Evolutionary conservation across 2,329 filamentous ascomycete species (phyloP).

Genomic region (Alternaria atra): DNA sequence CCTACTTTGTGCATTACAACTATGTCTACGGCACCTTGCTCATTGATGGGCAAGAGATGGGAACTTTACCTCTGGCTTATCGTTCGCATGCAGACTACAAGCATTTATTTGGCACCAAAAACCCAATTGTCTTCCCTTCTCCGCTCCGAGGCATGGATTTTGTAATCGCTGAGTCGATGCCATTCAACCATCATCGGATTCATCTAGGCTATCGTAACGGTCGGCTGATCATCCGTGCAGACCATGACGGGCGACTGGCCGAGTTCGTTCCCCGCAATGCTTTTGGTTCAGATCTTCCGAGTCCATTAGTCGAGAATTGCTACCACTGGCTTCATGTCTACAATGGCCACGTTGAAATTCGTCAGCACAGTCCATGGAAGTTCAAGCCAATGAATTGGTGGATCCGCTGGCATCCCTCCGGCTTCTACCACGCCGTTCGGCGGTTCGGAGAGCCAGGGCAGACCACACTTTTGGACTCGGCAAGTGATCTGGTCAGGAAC

Average conservation of each 20-base stretch:
- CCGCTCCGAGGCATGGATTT: slow-evolving; percentile 62
- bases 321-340: slow-evolving; percentile 68
- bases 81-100: slow-evolving; percentile 55
- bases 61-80: slow-evolving; percentile 64
- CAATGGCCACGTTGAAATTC: slow-evolving; percentile 61
- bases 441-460: slow-evolving; percentile 28
- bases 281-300: slow-evolving; percentile 55
- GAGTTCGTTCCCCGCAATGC: slow-evolving; percentile 48
- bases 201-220: slow-evolving; percentile 63
- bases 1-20: slow-evolving; percentile 53
- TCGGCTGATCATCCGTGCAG: slow-evolving; percentile 57
- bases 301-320: slow-evolving; percentile 60
- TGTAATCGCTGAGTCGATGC: slow-evolving; percentile 42
- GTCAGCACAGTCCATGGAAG: slow-evolving; percentile 57
- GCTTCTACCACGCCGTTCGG: slow-evolving; percentile 14
- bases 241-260: slow-evolving; percentile 29
- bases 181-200: slow-evolving; percentile 54
- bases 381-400: slow-evolving; percentile 52
- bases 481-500: slow-evolving; percentile 51
- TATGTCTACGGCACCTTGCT: slow-evolving; percentile 60
- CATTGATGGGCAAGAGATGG: slow-evolving; percentile 59
- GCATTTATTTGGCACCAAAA: slow-evolving; percentile 64
- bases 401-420: slow-evolving; percentile 42
- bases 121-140: slow-evolving; percentile 64
- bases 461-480: slow-evolving; percentile 61